Evolutionary conservation across 164 flowering plant species (phyloP), one percentile per base, ranked within the genome.

Genomic region (Brasenia schreberi): DNA sequence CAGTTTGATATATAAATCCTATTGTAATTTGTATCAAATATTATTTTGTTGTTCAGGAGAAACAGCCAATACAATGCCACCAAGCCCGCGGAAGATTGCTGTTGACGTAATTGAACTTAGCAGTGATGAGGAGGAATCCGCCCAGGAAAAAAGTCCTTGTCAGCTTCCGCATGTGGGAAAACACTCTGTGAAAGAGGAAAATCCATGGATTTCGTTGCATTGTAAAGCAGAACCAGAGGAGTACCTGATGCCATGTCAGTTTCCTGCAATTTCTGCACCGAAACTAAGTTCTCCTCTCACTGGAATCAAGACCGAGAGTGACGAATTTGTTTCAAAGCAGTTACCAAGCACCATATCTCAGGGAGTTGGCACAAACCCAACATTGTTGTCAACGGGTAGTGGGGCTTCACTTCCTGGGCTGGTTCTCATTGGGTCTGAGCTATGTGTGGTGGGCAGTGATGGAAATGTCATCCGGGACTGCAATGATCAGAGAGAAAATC

Each of bases 31-130:
- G 27, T 23, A 23, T 23, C 1, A 23, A 23, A 23, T 23, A 23
- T 23, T 23, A 23, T 23, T 23, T 23, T 23, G 27, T 23, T 23
- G 27, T 23, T 23, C 27, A 23, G 27, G 27, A 23, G 27, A 23
- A 23, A 23, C 27, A 23, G 27, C 27, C 27, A 23, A 23, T 23
- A 23, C 27, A 45, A 45, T 45, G 53, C 53, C 53, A 5, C 12
- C 53, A n/a, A 60, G 62, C 27, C n/a, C 62, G 11, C 19, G 6
- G 19, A n/a, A n/a, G 9, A n/a, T n/a, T 23, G 27, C 27, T n/a
- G 19, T 60, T 60, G 62, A 60, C n/a, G 6, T 60, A n/a, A 17
- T 60, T 60, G 62, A 60, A 60, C 62, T 60, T 17, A 60, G 62
- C 27, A 60, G 62, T 60, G 62, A 60, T 60, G 62, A 60, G 2